Percentiles rank a stretch among this genome's conserved stretches.
Conservation (phyloP, 306 rosid genomes). For the Glycine tomentella region DNA sequence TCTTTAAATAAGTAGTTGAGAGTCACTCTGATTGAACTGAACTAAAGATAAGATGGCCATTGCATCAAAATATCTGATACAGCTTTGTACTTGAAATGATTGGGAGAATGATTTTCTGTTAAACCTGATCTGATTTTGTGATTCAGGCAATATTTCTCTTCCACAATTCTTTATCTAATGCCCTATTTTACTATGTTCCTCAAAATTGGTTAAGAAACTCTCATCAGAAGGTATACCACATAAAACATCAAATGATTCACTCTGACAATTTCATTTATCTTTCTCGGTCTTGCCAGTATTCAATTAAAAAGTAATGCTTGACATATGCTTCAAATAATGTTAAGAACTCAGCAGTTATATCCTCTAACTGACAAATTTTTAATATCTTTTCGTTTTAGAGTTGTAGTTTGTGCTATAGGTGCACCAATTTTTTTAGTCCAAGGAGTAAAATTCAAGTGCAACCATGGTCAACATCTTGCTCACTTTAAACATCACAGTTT, state of each 20-base stretch:
- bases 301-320: conserved; percentile 2
- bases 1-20: conserved; percentile 31
- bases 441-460: not conserved
- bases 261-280: not conserved
- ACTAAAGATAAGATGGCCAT: not conserved
- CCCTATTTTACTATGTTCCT: not conserved
- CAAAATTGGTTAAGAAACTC: conserved; percentile 16
- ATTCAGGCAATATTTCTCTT: not conserved
- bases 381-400: not conserved
- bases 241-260: too few relatives aligned
- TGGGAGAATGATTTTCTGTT: conserved; percentile 22
- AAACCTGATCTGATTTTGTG: not conserved
- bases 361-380: not conserved
- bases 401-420: not conserved
- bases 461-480: conserved; percentile 15
- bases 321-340: not conserved
- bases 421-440: not conserved
- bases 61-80: not conserved
- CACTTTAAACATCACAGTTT: not conserved
- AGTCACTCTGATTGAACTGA: conserved; percentile 4
- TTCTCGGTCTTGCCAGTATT: not conserved
- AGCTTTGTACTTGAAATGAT: conserved; percentile 3
- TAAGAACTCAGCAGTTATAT: not conserved
- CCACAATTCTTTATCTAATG: not conserved
- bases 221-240: too few relatives aligned